Evolutionary conservation across 305 asterid species (phyloP).

Genomic region (Plantago coronopus): DNA sequence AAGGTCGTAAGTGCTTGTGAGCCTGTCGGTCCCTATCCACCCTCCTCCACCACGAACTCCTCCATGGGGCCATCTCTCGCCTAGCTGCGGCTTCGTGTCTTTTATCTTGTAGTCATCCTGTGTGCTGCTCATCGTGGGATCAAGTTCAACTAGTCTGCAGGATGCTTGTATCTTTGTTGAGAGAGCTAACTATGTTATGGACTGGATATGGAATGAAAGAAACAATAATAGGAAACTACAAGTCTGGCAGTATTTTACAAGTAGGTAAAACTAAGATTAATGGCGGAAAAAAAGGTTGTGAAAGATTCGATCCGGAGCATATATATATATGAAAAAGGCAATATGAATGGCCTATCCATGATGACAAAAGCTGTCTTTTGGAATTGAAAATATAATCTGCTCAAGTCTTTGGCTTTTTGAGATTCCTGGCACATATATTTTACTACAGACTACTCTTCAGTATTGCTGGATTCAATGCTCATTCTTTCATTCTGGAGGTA

Average conservation of each 20-base stretch:
- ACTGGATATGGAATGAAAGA: background rate
- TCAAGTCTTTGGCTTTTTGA: slow-evolving; percentile 20
- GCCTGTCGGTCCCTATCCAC: slow-evolving; percentile 34
- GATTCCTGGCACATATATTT: slow-evolving; percentile 32
- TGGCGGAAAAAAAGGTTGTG: too few relatives aligned
- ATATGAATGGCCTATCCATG: slow-evolving; percentile 28
- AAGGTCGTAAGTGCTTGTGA: slow-evolving; percentile 50
- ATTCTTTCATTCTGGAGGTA: slow-evolving; percentile 6
- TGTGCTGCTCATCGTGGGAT: slow-evolving; percentile 8
- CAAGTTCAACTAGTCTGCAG: too few relatives aligned
- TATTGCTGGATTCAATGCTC: slow-evolving; percentile 7
- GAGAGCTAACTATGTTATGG: slow-evolving; percentile 16
- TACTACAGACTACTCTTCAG: slow-evolving; percentile 21
- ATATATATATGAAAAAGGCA: slow-evolving; percentile 12
- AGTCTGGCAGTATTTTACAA: too few relatives aligned
- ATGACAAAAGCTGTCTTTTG: slow-evolving; percentile 42
- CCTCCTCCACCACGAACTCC: slow-evolving; percentile 43
- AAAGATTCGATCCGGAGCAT: too few relatives aligned
- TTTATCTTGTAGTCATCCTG: slow-evolving; percentile 42
- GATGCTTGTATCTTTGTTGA: background rate
- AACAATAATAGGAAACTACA: too few relatives aligned
- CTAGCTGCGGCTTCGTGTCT: slow-evolving; percentile 47
- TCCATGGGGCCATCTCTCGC: slow-evolving; percentile 62
- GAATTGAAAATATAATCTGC: slow-evolving; percentile 20
- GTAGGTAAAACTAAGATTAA: too few relatives aligned